A percentile compares a stretch with the other conserved stretches of the same genome.
These are phyloP conservation scores for Pseudofabraea citricarpa DNA, from an alignment of 2,329 filamentous ascomycete genomes.

Conservation along the genomic window DNA sequence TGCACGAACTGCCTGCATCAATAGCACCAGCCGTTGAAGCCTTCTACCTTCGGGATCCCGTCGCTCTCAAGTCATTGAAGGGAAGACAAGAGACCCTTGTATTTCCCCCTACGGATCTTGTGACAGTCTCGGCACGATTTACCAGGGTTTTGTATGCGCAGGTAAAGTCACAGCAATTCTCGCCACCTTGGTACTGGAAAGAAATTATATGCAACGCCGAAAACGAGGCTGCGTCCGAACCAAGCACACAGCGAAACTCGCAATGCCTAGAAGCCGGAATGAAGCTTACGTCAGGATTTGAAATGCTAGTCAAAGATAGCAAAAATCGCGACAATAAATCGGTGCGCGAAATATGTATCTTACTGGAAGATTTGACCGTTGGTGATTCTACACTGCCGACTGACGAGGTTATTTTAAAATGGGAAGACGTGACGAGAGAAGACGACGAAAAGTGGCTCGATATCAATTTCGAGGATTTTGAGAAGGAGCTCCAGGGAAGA, in stretches of 20 bases:
- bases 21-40: conserved; percentile 82
- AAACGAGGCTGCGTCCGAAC: conserved; percentile 24
- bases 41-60: conserved; percentile 86
- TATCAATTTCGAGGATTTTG: conserved; percentile 86
- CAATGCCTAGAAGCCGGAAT: conserved; percentile 65
- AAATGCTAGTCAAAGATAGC: conserved; percentile 72
- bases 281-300: conserved; percentile 86
- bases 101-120: conserved; percentile 75
- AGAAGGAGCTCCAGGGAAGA: conserved; percentile 64
- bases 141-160: conserved; percentile 90
- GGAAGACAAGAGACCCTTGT: conserved; percentile 46
- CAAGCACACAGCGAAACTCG: conserved; percentile 7
- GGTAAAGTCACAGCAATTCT: conserved; percentile 78
- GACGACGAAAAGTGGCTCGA: conserved; percentile 91
- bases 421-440: conserved; percentile 57
- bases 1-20: conserved; percentile 70
- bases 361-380: conserved; percentile 66
- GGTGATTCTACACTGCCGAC: conserved; percentile 52
- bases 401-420: conserved; percentile 66
- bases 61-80: conserved; percentile 65
- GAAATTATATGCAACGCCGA: conserved; percentile 27
- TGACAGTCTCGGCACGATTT: conserved; percentile 74
- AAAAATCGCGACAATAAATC: conserved; percentile 63
- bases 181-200: conserved; percentile 52
- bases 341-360: conserved; percentile 69